phyloP scores from a whole-genome alignment of 345 rosid species.

The Syzygium jambos region DNA sequence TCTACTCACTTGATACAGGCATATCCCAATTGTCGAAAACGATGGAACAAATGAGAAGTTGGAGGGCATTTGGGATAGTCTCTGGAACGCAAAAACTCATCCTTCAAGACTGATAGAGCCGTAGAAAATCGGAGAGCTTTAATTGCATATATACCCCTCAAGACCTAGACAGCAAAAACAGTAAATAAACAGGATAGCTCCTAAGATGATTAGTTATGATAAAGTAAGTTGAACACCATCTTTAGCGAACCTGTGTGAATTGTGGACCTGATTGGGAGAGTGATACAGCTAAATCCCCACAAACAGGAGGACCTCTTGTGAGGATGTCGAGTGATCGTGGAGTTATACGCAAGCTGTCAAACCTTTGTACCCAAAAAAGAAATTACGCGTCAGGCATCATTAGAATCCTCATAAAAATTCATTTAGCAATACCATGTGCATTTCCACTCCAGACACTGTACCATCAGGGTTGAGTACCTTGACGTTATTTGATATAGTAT shows the following conservation, averaged over 20 bases:
- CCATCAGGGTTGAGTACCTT: constrained; percentile 30
- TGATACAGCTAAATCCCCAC: constrained; percentile 97
- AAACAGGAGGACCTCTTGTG: constrained; percentile 82
- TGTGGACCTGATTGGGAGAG: constrained; percentile 96
- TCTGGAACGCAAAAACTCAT: constrained; percentile 95
- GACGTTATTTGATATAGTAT: constrained; percentile 90
- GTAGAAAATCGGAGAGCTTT: constrained; percentile 91
- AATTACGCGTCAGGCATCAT: constrained; percentile 11
- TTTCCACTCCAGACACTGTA: not conserved
- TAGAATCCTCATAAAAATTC: not conserved
- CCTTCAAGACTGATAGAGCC: constrained; percentile 85
- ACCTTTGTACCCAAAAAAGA: constrained; percentile 35
- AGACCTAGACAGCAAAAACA: constrained; percentile 29
- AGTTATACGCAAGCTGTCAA: constrained; percentile 92
- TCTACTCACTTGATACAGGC: constrained; percentile 80
- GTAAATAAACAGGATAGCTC: not conserved
- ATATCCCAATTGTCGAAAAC: constrained; percentile 92
- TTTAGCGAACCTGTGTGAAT: constrained; percentile 73
- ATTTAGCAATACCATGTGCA: not conserved
- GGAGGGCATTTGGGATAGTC: constrained; percentile 97
- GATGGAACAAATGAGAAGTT: constrained; percentile 85
- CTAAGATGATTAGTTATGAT: not conserved
- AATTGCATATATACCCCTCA: constrained; percentile 81
- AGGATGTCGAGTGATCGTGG: constrained; percentile 93
- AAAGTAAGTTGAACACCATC: not conserved